Evolutionary conservation across 345 rosid genomes (phyloP).

Genomic region (Citrus medica): DNA sequence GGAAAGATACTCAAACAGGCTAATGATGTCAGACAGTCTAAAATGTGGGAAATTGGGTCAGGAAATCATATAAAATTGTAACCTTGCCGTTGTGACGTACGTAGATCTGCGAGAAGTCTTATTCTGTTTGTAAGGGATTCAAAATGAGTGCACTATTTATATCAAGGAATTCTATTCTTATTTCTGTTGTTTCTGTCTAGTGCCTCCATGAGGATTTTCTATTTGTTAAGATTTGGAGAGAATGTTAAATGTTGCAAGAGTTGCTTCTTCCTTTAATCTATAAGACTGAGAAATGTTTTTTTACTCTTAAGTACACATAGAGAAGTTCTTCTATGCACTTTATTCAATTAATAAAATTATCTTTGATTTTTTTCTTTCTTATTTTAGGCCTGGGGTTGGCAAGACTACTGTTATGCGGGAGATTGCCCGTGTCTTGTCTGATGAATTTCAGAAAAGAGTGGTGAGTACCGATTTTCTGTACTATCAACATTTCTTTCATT

Average conservation of each 20-base stretch:
- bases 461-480: slow-evolving; percentile 27
- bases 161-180: neutral
- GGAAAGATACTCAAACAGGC: neutral
- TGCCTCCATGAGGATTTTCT: neutral
- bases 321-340: neutral
- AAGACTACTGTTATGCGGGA: slow-evolving; percentile 71
- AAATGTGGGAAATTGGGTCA: neutral
- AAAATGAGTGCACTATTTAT: neutral
- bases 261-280: neutral
- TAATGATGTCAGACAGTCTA: neutral
- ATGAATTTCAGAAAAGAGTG: slow-evolving; percentile 63
- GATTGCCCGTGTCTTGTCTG: slow-evolving; percentile 60
- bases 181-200: neutral
- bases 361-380: neutral
- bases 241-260: neutral
- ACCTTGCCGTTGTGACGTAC: neutral
- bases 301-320: neutral
- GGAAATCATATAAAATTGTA: neutral
- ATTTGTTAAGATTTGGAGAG: neutral
- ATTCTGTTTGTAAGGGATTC: neutral
- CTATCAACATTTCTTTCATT: neutral
- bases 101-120: neutral
- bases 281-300: neutral
- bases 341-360: neutral
- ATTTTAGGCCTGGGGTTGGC: slow-evolving; percentile 63